Evolutionary conservation across 139 green algal genomes (phyloP), one percentile per base, ranked within the genome.

Genomic region (Coelastrella sp.): DNA sequence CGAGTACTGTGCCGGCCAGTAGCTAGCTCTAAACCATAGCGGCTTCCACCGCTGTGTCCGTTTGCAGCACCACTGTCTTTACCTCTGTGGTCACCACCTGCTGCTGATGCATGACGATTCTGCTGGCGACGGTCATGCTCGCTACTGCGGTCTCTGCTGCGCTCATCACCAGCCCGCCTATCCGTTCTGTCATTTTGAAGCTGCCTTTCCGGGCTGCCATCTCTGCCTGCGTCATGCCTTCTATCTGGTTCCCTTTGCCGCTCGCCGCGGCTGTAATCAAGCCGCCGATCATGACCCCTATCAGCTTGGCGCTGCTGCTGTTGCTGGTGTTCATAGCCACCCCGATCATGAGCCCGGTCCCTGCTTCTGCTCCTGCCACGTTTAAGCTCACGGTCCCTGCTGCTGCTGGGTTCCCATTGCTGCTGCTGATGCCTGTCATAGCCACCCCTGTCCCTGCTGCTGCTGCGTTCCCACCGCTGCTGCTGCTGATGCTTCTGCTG

Each of bases 331-430:
- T 59, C 19, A n/a, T 81, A 54, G 20, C 11, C 17, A 19, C 6
- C 8, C 56, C 84, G 13, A 5, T 68, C 56, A 22, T 73, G 22
- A 17, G 32, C 32, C 32, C 32, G 32, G 32, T 54, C 54, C 73
- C 85, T 75, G 73, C 85, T 90, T n/a, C 85, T 74, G 84, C 84
- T 89, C 32, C 68, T 74, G 58, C 73, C 47, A 56, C 84, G 56
- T 74, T 73, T 90, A 57, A 74, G 73, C 4, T 59, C 11, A 4
- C 58, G 56, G 3, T 58, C 11, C 5, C 56, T 20, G 7, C 64
- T 20, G 54, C 60, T 66, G 23, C 60, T 17, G 14, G n/a, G 4
- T 5, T n/a, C 61, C 73, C 68, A 14, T 19, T 75, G 22, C 20
- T 66, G 59, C 17, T 85, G 73, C 60, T 83, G 58, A 13, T n/a